phyloP scores from a whole-genome alignment of 805 yeast species.

The Schwanniomyces yamadae region DNA sequence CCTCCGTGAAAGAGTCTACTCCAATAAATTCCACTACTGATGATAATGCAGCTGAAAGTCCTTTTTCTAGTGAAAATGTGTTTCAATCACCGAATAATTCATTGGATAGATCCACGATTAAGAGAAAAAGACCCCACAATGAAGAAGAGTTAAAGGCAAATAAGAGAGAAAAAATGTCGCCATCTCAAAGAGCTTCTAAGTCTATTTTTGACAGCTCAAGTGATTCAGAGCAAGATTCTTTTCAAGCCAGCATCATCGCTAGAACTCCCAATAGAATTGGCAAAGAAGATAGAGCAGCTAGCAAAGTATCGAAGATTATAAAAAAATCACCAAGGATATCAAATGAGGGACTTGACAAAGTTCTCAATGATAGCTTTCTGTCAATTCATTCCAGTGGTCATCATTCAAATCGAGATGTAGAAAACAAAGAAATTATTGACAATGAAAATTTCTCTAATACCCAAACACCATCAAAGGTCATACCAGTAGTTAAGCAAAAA shows the following conservation, averaged over 20 bases:
- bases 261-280: background rate
- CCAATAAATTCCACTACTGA: background rate
- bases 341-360: no score
- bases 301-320: background rate
- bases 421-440: background rate
- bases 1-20: background rate
- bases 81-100: slow-evolving; percentile 30
- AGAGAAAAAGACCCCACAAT: slow-evolving; percentile 10
- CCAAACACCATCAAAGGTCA: background rate
- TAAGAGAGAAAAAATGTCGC: background rate
- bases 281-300: background rate
- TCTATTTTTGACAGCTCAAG: slow-evolving; percentile 6
- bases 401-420: no score
- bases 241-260: slow-evolving; percentile 1
- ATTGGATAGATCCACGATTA: background rate
- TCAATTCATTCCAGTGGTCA: no score
- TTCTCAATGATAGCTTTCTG: no score
- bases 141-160: slow-evolving; percentile 6
- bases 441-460: background rate
- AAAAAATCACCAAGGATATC: no score
- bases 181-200: slow-evolving; percentile 2
- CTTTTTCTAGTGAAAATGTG: slow-evolving; percentile 33
- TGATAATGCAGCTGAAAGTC: slow-evolving; percentile 7
- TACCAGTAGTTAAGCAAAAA: no score
- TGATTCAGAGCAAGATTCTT: slow-evolving; percentile 3